A percentile compares a stretch with the other conserved stretches of the same genome.
Conservation (phyloP, 2,329 filamentous ascomycete genomes). For the Trichophyton equinum region DNA sequence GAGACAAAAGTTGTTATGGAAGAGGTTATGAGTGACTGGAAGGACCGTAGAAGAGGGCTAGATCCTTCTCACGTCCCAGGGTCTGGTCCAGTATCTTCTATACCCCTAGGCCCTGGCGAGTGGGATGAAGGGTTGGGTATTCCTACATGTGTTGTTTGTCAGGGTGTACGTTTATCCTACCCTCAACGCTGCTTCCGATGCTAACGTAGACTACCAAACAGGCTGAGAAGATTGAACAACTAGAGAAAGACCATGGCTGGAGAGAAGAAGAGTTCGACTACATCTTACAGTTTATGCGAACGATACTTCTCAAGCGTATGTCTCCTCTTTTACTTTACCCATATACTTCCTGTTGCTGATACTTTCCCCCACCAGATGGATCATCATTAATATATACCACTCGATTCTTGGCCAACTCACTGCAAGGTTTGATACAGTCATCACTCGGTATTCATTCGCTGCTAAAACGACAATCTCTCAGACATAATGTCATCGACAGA, state of each 20-base stretch:
- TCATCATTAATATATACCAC: constrained; percentile 76
- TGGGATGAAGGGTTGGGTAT: constrained; percentile 85
- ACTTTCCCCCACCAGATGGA: constrained; percentile 49
- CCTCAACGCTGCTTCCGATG: not conserved
- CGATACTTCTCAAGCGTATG: constrained; percentile 73
- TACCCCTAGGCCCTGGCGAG: constrained; percentile 76
- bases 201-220: constrained; percentile 26
- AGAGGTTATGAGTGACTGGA: constrained; percentile 69
- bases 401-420: constrained; percentile 60
- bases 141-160: constrained; percentile 86
- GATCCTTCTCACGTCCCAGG: constrained; percentile 45
- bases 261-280: constrained; percentile 96
- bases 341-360: constrained; percentile 7
- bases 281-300: constrained; percentile 83
- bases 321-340: not conserved
- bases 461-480: constrained; percentile 63
- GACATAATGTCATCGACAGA: constrained; percentile 82
- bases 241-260: constrained; percentile 86
- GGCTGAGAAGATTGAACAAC: constrained; percentile 76
- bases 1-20: constrained; percentile 75
- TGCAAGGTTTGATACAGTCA: constrained; percentile 71
- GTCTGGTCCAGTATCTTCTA: constrained; percentile 47
- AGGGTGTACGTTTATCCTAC: constrained; percentile 52
- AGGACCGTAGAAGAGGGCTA: constrained; percentile 56
- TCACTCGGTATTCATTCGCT: constrained; percentile 76